phyloP scores from a whole-genome alignment of 352 stramenopile species.

The Pythium myriotylum region DNA sequence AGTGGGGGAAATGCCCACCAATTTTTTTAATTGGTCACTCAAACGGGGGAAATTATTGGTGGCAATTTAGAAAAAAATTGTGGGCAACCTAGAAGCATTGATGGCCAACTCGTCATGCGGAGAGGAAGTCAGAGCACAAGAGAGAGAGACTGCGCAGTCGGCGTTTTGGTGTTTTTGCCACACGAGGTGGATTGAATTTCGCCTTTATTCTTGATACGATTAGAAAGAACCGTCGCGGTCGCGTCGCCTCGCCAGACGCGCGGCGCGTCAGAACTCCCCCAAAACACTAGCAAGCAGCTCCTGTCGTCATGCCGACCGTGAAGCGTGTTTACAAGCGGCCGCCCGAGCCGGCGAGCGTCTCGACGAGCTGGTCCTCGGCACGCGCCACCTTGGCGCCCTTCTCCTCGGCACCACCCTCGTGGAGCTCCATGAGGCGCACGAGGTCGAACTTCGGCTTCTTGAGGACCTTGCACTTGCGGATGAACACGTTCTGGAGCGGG shows the following conservation, averaged over 20 bases:
- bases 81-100: no score
- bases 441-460: conserved; percentile 99
- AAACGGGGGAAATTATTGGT: no score
- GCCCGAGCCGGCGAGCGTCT: conserved; percentile 85
- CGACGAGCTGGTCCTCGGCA: conserved; percentile 84
- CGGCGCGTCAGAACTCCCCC: conserved; percentile 2
- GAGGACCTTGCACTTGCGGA: conserved; percentile 99
- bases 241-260: conserved; percentile 2
- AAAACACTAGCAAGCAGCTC: conserved; percentile 31
- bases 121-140: background rate
- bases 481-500: conserved; percentile 99
- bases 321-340: conserved; percentile 85
- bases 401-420: conserved; percentile 94
- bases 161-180: conserved; percentile 1
- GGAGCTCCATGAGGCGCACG: conserved; percentile 99
- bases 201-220: conserved; percentile 85
- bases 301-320: conserved; percentile 7
- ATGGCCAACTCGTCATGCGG: no score
- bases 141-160: background rate
- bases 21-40: no score
- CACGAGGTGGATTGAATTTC: conserved; percentile 55
- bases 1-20: no score
- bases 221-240: conserved; percentile 43
- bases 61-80: no score
- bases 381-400: conserved; percentile 91